Base-by-base conservation (phyloP, 179 eudicot genomes). In the Nepenthes alata region DNA sequence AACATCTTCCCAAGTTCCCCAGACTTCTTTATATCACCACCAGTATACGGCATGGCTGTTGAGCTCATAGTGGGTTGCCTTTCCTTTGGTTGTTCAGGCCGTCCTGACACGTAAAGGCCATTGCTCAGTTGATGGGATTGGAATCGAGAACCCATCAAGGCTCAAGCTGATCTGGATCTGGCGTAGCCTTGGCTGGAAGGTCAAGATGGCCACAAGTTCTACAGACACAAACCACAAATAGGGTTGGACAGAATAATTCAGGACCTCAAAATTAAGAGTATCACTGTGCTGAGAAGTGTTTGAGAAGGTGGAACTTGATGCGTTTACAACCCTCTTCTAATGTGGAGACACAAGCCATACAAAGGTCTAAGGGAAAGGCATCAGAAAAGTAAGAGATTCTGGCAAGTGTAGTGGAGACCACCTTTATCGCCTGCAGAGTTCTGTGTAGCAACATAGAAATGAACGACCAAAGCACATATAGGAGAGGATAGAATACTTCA, bases 1-100 rank as follows among this genome's bases (percentile, higher is more conserved):
- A 90, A 90, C 97, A 90, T 90, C 75, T 87, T 90, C 16, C 97
- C 97, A 36, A 90, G 87, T 64, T 90, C 97, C 13, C 97, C 97
- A 47, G 97, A 90, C 64, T 83, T 90, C 65, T 87, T 90, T 3
- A 90, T 90, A 72, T 90, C 95, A 13, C 97, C 97, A 48, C 97
- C 97, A 3, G 93, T 90, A 59, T 90, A 90, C 41, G 95, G 95
- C 87, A 85, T 79, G 58, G 95, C 88, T n/a, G 74, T 85, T 10
- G 97, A 83, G 72, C 82, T 85, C 97, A 90, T 90, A 47, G 97
- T 85, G 45, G 95, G 97, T 45, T 79, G 75, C 60, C 85, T 78
- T 72, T 90, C 97, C 79, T 90, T 90, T 7, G 93, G 93, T 71
- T 87, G 97, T 72, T 90, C 97, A 1, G 93, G 95, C 65, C 88